Base-by-base conservation (phyloP, 306 rosid genomes). In the Spatholobus suberectus region DNA sequence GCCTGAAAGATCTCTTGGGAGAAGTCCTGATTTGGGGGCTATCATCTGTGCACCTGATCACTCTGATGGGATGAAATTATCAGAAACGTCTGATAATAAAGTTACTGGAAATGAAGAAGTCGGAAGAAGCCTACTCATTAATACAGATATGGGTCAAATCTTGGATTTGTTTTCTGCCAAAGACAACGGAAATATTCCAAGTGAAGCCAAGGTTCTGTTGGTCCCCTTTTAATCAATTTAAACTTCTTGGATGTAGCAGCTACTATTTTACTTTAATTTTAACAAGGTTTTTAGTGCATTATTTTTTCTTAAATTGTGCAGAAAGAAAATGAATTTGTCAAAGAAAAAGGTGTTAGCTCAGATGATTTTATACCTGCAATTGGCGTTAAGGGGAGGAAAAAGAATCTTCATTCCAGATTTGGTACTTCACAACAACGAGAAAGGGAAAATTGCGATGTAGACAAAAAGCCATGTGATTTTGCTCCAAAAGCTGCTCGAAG, bases 271-370 rank as follows among this genome's bases (percentile, higher is more conserved):
- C 54, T 66, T 47, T 46, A 47, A 57, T 52, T 73, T 76, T 86
- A 51, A 41, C 78, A 40, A 37, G 41, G 73, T 83, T 67, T 83
- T 79, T 46, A 46, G 69, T 68, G 59, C 72, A 15, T 63, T 58
- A 47, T 73, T 5, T 71, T 71, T 66, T 66, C 75, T 63, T 86
- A 58, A 65, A 59, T 71, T 85, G 27, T 79, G 89, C 92, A 91
- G 97, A 86, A 49, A 54, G 85, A 79, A 54, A 83, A 80, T 76
- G 78, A 86, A 77, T 32, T 51, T 77, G 85, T 85, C 35, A 77
- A 77, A 69, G 77, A 80, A 65, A 81, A 79, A 35, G 70, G 83
- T 32, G 80, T 58, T 21, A 57, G 75, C 55, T 65, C 80, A 61
- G 84, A 87, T 82, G 86, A 62, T 55, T 59, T 81, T 44, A 74